phyloP scores from a whole-genome alignment of 768 basidiomycete genomes.

The Tylopilus sp. region DNA sequence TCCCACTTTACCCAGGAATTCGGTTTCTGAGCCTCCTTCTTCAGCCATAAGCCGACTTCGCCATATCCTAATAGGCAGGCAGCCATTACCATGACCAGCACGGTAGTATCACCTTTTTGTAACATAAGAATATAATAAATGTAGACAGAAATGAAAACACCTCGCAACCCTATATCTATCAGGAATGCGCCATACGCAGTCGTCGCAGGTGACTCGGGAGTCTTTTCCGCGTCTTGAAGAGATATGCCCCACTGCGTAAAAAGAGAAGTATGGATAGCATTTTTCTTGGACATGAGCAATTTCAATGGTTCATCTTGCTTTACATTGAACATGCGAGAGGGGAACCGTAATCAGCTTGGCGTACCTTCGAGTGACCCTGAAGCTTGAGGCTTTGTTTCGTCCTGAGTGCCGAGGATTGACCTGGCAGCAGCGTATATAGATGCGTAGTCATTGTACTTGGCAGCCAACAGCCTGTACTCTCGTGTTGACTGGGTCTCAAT shows the following conservation, averaged over 20 bases:
- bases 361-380: background rate
- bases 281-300: background rate
- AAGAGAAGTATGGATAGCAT: background rate
- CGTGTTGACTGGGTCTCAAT: background rate
- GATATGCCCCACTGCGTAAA: background rate
- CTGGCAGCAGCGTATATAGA: background rate
- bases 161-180: conserved; percentile 5
- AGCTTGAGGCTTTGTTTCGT: background rate
- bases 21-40: conserved; percentile 3
- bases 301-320: background rate
- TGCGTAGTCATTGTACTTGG: background rate
- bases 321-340: background rate
- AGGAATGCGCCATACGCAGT: conserved; percentile 6
- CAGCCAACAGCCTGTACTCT: background rate
- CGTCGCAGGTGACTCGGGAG: conserved; percentile 1
- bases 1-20: conserved; percentile 3
- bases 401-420: background rate
- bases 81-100: conserved; percentile 1
- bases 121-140: background rate
- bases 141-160: background rate
- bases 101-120: background rate
- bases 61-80: conserved; percentile 4
- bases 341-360: background rate
- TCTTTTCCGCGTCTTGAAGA: background rate
- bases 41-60: background rate